Evolutionary conservation across 176 grass and related monocot species (phyloP).

Genomic region (Areca catechu): DNA sequence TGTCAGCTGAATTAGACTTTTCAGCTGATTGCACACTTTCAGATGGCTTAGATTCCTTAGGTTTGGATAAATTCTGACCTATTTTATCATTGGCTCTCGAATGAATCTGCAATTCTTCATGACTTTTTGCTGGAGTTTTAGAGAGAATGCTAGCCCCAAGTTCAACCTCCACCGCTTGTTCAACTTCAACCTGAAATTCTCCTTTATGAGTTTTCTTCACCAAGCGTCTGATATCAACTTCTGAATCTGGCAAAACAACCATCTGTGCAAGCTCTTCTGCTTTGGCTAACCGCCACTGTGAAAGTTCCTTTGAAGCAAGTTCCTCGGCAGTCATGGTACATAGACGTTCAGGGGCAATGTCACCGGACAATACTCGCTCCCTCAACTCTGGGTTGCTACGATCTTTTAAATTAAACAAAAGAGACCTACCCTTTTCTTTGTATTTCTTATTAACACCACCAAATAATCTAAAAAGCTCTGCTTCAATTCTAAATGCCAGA

Average conservation of each 20-base stretch:
- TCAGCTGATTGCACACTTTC: constrained; percentile 7
- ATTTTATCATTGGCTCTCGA: constrained; percentile 21
- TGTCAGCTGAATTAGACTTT: constrained; percentile 14
- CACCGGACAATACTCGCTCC: constrained; percentile 54
- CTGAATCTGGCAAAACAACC: constrained; percentile 53
- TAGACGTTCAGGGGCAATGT: constrained; percentile 48
- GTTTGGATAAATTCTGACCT: neutral
- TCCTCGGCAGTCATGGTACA: constrained; percentile 70
- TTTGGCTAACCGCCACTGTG: constrained; percentile 66
- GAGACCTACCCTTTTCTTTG: constrained; percentile 73
- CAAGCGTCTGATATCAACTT: constrained; percentile 44
- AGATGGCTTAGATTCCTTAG: constrained; percentile 11
- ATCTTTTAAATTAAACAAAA: constrained; percentile 82
- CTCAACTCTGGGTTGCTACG: constrained; percentile 53
- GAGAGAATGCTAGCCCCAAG: constrained; percentile 29
- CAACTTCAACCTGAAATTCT: constrained; percentile 72
- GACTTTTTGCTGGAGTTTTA: constrained; percentile 22
- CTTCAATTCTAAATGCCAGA: constrained; percentile 57
- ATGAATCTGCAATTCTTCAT: constrained; percentile 12
- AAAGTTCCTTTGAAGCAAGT: constrained; percentile 83
- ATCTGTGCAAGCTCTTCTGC: constrained; percentile 61
- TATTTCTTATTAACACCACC: constrained; percentile 81
- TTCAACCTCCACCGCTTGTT: constrained; percentile 42
- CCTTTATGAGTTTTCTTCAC: constrained; percentile 87
- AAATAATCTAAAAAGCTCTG: constrained; percentile 63